Evolutionary conservation across 1,284 basidiomycete genomes (phyloP).

Genomic region (Polyporus tsugae): DNA sequence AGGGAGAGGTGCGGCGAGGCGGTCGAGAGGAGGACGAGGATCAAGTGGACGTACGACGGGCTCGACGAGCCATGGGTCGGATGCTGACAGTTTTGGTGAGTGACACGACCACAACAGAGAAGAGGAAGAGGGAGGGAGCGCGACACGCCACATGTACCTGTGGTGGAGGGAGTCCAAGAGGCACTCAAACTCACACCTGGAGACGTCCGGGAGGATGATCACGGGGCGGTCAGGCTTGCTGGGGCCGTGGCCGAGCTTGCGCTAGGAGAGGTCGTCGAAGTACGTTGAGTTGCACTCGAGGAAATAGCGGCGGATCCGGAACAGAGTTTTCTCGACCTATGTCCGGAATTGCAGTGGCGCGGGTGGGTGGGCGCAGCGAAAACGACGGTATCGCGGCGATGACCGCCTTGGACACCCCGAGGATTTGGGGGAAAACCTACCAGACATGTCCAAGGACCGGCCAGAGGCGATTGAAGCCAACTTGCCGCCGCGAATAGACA

Average conservation of each 20-base stretch:
- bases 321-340: constrained; percentile 42
- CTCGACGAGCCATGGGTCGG: constrained; percentile 17
- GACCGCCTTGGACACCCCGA: no score
- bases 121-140: no score
- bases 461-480: no score
- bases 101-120: not conserved
- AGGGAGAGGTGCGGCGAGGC: constrained; percentile 37
- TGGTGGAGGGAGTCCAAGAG: constrained; percentile 40
- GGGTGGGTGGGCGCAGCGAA: not conserved
- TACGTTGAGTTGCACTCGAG: constrained; percentile 43
- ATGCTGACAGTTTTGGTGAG: constrained; percentile 2
- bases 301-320: constrained; percentile 45
- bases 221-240: constrained; percentile 37
- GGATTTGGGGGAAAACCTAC: no score
- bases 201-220: constrained; percentile 33
- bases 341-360: not conserved
- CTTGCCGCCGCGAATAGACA: no score
- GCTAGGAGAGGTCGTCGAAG: constrained; percentile 42
- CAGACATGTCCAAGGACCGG: no score
- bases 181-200: constrained; percentile 37
- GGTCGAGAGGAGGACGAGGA: constrained; percentile 36
- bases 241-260: constrained; percentile 26
- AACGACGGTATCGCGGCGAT: no score
- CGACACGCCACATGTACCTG: constrained; percentile 33
- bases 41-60: constrained; percentile 26